Conservation (phyloP, 1,284 basidiomycete genomes). For the Ustilago trichophora region DNA sequence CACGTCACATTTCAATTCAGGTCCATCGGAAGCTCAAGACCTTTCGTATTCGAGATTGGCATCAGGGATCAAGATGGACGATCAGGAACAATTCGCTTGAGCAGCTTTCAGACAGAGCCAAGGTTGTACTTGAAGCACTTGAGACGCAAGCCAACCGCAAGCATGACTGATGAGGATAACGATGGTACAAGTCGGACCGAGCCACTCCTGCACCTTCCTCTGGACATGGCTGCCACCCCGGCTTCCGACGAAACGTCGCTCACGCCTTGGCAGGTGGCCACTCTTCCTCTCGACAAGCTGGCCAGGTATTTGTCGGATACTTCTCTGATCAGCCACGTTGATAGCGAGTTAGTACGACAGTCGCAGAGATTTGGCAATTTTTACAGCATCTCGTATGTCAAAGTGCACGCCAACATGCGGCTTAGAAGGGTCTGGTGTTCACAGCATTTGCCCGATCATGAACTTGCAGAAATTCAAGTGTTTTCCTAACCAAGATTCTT, state of each 20-base stretch:
- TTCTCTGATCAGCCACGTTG: not conserved
- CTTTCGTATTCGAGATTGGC: conserved; percentile 81
- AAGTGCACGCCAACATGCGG: conserved; percentile 24
- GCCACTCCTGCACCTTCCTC: conserved; percentile 9
- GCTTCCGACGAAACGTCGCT: conserved; percentile 13
- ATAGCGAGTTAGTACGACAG: not conserved
- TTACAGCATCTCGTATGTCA: conserved; percentile 12
- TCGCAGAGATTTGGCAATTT: conserved; percentile 10
- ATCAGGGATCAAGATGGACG: conserved; percentile 74
- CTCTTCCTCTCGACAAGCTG: conserved; percentile 15
- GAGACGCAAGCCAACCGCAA: no score
- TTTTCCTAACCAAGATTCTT: conserved; percentile 14
- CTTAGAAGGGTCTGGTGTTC: conserved; percentile 34
- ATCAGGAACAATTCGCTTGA: conserved; percentile 75
- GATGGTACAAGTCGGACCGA: not conserved
- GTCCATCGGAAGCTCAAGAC: conserved; percentile 71
- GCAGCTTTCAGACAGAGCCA: conserved; percentile 79
- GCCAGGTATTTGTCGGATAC: conserved; percentile 6
- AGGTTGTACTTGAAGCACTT: conserved; percentile 9
- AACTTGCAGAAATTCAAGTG: conserved; percentile 29
- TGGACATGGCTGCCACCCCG: conserved; percentile 6
- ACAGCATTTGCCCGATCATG: conserved; percentile 18
- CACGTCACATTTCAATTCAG: conserved; percentile 81
- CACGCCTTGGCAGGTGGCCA: conserved; percentile 29
- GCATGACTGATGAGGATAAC: conserved; percentile 8